Conservation (phyloP, 768 basidiomycete species). For the Collybiopsis luxurians region DNA sequence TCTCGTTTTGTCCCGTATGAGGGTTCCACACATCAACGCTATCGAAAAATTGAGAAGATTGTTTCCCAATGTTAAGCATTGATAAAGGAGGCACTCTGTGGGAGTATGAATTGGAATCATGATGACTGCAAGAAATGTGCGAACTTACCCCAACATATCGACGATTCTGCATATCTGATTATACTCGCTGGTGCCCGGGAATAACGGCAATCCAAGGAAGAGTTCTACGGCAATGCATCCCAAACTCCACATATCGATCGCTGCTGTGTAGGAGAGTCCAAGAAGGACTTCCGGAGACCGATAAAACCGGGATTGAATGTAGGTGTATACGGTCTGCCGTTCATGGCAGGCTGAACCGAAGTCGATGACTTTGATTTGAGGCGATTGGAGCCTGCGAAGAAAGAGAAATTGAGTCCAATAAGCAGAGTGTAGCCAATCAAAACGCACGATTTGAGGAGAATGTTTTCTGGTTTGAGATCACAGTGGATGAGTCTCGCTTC, state of each 20-base stretch:
- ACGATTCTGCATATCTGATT: slow-evolving; percentile 97
- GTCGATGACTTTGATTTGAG: slow-evolving; percentile 98
- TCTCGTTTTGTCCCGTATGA: slow-evolving; percentile 71
- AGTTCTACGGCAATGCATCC: slow-evolving; percentile 99
- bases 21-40: slow-evolving; percentile 54
- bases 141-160: slow-evolving; percentile 93
- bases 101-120: neutral
- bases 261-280: slow-evolving; percentile 89
- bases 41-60: slow-evolving; percentile 92
- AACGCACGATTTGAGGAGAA: slow-evolving; percentile 87
- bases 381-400: slow-evolving; percentile 78
- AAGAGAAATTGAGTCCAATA: slow-evolving; percentile 1
- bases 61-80: slow-evolving; percentile 96
- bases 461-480: slow-evolving; percentile 98
- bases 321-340: slow-evolving; percentile 99
- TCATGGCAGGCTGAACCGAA: slow-evolving; percentile 99
- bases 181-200: slow-evolving; percentile 99
- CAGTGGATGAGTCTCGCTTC: slow-evolving; percentile 97
- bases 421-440: neutral
- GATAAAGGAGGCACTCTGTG: slow-evolving; percentile 82
- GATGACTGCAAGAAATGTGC: slow-evolving; percentile 3
- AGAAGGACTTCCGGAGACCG: slow-evolving; percentile 96
- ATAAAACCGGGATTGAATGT: slow-evolving; percentile 99
- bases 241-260: slow-evolving; percentile 99
- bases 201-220: slow-evolving; percentile 92